Base-by-base conservation (phyloP, 495 filamentous ascomycete species). In the Penicillium paradoxum region DNA sequence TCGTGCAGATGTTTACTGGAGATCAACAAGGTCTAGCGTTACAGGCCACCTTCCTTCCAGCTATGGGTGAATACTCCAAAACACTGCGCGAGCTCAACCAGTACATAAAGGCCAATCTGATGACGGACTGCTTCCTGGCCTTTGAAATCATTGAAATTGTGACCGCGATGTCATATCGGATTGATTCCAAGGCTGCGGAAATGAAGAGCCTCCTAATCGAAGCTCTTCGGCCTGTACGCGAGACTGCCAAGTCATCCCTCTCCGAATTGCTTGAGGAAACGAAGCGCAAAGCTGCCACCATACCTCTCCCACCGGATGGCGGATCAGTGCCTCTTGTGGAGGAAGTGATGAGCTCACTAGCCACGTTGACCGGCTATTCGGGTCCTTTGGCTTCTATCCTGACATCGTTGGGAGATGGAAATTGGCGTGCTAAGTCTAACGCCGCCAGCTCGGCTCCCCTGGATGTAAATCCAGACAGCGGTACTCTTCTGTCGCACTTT, bases 111-210 rank as follows among this genome's bases (percentile, higher is more conserved):
- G 66, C 80, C 27, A 90, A 96, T 63, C 74, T 97, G 36, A 84
- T 82, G 59, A 97, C 91, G 1, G 93, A 99, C 69, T 96, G 95
- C 72, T 99, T 88, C 65, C 79, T 99, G 21, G 91, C 90, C 4
- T 99, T 95, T 65, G 93, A 99, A 64, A 91, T 97, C 48, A 87
- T 96, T 39, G 92, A 95, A 59, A 89, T 96, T 53, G 87, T 99
- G 37, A 88, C 88, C 3, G 78, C 78, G 30, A 79, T 95, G 53
- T 90, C 88, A 11, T 83, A 85, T 55, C 83, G 85, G 41, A 76
- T 99, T 6, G 95, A 95, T 47, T 71, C 76, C 2, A 84, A 86
- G 60, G 93, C 89, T 5, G 90, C 89, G 2, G 91, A 95, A 64
- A 81, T 96, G 34, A 95, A 95, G 66, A 79, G 80, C 32, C 79